Percentiles rank a stretch among this genome's conserved stretches.
Conservation (phyloP, 805 yeast species). For the Lipomyces sp. region DNA sequence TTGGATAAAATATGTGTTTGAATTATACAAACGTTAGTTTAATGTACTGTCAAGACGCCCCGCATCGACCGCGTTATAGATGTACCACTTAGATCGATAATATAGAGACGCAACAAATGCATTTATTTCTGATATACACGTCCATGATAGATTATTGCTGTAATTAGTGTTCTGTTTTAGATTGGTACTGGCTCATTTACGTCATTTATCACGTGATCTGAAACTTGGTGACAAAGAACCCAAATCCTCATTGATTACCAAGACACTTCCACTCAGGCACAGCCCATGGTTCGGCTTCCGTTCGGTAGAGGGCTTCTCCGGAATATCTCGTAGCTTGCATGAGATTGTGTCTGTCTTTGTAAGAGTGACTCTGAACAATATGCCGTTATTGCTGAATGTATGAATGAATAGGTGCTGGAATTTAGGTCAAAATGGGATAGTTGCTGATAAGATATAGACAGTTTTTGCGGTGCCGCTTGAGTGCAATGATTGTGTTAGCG, state of each 20-base stretch:
- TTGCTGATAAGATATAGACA: conserved; percentile 49
- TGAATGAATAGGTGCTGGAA: background rate
- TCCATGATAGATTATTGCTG: no score
- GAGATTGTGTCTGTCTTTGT: background rate
- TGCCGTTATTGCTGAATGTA: background rate
- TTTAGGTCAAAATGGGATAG: background rate
- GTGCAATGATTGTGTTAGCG: conserved; percentile 71
- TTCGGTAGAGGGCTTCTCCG: no score
- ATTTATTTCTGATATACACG: no score
- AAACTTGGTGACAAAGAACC: no score
- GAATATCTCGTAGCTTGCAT: background rate
- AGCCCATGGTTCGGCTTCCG: no score
- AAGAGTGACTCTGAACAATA: background rate
- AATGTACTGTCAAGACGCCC: no score
- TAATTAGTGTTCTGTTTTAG: no score
- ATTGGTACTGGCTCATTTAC: no score
- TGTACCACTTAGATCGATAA: background rate
- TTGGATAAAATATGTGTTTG: background rate
- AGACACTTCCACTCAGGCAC: background rate
- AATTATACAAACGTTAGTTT: background rate
- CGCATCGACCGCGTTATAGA: no score
- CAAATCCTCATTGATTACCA: background rate
- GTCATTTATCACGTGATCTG: background rate
- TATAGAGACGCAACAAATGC: no score
- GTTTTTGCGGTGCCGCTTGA: conserved; percentile 86